These are phyloP conservation scores for Mucor lusitanicus DNA, from an alignment of 371 early-diverging fungal genomes.

Conservation along the genomic window DNA sequence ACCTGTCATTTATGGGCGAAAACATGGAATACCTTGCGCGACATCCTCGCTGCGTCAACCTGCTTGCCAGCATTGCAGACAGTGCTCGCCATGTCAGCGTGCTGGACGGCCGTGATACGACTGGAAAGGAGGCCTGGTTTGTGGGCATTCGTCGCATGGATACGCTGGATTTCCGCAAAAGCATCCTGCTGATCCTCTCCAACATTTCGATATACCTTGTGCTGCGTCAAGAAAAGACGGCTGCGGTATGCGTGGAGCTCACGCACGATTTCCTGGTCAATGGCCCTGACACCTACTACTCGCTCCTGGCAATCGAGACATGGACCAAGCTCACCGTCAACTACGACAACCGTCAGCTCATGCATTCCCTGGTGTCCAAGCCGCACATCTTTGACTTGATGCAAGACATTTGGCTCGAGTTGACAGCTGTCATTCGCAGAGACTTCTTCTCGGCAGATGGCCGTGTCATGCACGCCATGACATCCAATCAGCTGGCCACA, in stretches of 20 bases:
- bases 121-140: constrained; percentile 40
- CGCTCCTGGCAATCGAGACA: constrained; percentile 57
- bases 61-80: constrained; percentile 29
- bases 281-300: constrained; percentile 61
- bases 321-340: constrained; percentile 60
- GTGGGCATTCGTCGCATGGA: constrained; percentile 51
- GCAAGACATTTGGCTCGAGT: constrained; percentile 42
- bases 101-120: constrained; percentile 21
- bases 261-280: constrained; percentile 55
- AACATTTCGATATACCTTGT: constrained; percentile 51
- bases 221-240: constrained; percentile 35
- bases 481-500: constrained; percentile 54
- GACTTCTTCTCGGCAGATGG: constrained; percentile 48
- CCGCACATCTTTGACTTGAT: constrained; percentile 10
- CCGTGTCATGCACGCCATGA: constrained; percentile 49
- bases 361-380: constrained; percentile 39
- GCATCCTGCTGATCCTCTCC: constrained; percentile 52
- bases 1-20: constrained; percentile 64
- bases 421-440: constrained; percentile 37
- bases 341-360: constrained; percentile 53
- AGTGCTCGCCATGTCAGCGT: constrained; percentile 10
- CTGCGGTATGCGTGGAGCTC: constrained; percentile 44
- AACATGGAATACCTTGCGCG: constrained; percentile 63
- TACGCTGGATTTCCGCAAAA: constrained; percentile 63
- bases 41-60: constrained; percentile 53